phyloP scores from a whole-genome alignment of 805 yeast genomes.

The Aciculoconidium aculeatum region DNA sequence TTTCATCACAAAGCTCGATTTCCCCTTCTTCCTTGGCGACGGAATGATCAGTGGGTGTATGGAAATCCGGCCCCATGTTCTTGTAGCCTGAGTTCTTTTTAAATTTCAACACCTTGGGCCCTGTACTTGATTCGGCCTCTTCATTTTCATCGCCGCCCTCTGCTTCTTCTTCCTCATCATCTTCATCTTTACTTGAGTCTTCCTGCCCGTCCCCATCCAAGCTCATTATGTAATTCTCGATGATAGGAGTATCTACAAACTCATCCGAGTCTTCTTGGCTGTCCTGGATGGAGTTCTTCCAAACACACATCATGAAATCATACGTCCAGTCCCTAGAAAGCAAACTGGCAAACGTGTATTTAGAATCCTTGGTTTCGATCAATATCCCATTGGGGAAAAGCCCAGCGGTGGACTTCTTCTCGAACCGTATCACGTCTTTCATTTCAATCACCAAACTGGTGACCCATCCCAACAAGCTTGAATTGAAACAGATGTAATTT shows the following conservation, averaged over 20 bases:
- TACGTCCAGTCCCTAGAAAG: conserved; percentile 52
- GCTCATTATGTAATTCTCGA: conserved; percentile 15
- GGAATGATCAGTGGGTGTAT: conserved; percentile 33
- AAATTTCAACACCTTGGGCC: conserved; percentile 11
- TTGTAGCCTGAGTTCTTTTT: conserved; percentile 13
- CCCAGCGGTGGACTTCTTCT: conserved; percentile 60
- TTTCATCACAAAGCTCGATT: conserved; percentile 48
- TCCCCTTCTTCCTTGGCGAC: conserved; percentile 41
- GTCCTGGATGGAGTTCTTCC: conserved; percentile 36
- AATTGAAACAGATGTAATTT: conserved; percentile 53
- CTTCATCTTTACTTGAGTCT: too few relatives aligned
- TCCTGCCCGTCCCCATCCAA: conserved; percentile 12
- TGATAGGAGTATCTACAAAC: conserved; percentile 6
- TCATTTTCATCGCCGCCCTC: conserved; percentile 16
- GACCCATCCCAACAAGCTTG: conserved; percentile 63
- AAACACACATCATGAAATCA: conserved; percentile 49
- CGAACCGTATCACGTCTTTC: conserved; percentile 56
- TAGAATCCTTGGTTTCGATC: conserved; percentile 56
- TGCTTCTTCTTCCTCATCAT: conserved; percentile 15
- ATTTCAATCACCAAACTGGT: conserved; percentile 54
- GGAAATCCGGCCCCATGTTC: conserved; percentile 37
- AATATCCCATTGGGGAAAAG: conserved; percentile 66
- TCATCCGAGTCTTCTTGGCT: conserved; percentile 5
- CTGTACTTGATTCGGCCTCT: conserved; percentile 1
- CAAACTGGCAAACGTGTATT: conserved; percentile 60